Evolutionary conservation across 2,329 filamentous ascomycete genomes (phyloP).

Genomic region (Aspergillus glaucus): DNA sequence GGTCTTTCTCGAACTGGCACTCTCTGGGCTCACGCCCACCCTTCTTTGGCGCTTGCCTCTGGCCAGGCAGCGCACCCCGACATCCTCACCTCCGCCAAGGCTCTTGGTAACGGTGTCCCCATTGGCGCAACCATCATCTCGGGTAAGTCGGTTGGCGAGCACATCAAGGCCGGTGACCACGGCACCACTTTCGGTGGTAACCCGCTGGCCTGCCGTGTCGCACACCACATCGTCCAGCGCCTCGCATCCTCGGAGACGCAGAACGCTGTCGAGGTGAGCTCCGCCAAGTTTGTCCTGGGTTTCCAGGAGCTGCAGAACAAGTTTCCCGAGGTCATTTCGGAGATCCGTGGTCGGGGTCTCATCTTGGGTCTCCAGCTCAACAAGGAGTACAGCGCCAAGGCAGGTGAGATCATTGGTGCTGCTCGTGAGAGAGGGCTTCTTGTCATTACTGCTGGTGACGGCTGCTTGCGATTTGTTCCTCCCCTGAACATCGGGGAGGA

Average conservation of each 20-base stretch:
- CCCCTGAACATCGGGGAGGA: constrained; percentile 71
- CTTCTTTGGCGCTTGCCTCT: constrained; percentile 48
- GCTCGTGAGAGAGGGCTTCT: constrained; percentile 81
- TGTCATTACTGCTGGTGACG: constrained; percentile 86
- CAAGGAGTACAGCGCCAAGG: constrained; percentile 53
- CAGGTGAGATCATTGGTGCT: constrained; percentile 64
- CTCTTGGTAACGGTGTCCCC: constrained; percentile 91
- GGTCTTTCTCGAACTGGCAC: constrained; percentile 79
- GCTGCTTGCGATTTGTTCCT: constrained; percentile 88
- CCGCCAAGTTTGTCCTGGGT: constrained; percentile 52
- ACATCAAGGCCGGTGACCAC: constrained; percentile 72
- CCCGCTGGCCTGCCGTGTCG: constrained; percentile 75
- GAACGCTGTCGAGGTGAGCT: constrained; percentile 62
- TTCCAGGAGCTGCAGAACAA: constrained; percentile 52
- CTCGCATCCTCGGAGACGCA: constrained; percentile 68
- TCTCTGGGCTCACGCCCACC: constrained; percentile 78
- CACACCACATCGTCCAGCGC: constrained; percentile 75
- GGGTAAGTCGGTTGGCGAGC: constrained; percentile 58
- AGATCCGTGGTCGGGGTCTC: constrained; percentile 75
- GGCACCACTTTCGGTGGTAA: constrained; percentile 94
- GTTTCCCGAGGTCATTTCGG: constrained; percentile 66
- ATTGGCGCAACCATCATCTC: constrained; percentile 75
- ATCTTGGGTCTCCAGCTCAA: constrained; percentile 81
- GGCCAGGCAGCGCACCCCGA: constrained; percentile 76
- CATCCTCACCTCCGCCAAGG: constrained; percentile 89